Evolutionary conservation across 2,329 filamentous ascomycete species (phyloP), one percentile per base, ranked within the genome.

Genomic region (Pseudocercospora cruenta): DNA sequence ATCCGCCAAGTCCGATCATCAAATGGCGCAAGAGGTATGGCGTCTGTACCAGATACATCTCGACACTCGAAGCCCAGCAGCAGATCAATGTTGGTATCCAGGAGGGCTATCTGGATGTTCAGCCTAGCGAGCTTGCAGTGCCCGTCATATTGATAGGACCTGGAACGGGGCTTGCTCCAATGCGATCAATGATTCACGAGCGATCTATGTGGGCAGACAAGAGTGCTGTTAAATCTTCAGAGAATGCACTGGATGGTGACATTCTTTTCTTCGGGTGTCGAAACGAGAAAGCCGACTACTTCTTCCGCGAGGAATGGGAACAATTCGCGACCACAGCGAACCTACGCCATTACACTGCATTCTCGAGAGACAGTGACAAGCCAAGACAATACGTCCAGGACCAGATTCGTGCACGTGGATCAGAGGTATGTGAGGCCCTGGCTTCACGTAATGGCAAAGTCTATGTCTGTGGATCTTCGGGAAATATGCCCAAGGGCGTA

Each of bases 1-100:
- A 70, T 69, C 83, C 76, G 8, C 77, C 76, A 1, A 78, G 75
- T 63, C 76, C 95, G 0, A 90, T 98, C 63, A 94, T 99, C 66
- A 93, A 94, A 76, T 98, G 97, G 78, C 88, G 89, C 69, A 97
- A 94, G 0, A 87, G 95, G 19, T 87, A 94, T 74, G 95, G 95
- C 1, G 89, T 99, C 57, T 97, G 94, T 78, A 97, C 95, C 4
- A 87, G 92, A 24, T 98, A 97, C 76, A 84, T 98, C 19, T 86
- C 90, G 21, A 83, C 84, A 4, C 83, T 98, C 0, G 77, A 79
- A 4, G 80, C 82, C 0, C 85, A 85, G 0, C 87, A 88, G 9
- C 78, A 79, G 0, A 80, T 97, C 16, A 83, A 79, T 24, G 83
- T 96, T 16, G 82, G 84, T 1, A 74, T 89, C 69, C 79, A 85